These are phyloP conservation scores for Bruguiera sexangula DNA, from an alignment of 345 rosid genomes.

Conservation along the genomic window DNA sequence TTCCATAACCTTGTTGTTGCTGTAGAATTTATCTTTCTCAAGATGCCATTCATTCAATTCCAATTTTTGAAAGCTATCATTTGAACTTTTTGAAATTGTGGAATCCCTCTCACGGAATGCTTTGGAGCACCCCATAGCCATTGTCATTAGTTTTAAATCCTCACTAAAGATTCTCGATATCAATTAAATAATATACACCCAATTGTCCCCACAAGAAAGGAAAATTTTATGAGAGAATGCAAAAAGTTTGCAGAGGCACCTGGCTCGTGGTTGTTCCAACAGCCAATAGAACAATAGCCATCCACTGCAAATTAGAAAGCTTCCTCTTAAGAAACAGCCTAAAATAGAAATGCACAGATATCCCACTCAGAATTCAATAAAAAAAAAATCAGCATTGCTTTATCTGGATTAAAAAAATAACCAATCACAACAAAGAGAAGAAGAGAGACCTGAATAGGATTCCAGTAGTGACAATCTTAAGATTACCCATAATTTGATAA, in stretches of 20 bases:
- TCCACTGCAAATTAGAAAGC: constrained; percentile 76
- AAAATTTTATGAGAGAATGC: not conserved
- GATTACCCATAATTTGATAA: constrained; percentile 96
- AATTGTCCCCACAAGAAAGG: too few species aligned
- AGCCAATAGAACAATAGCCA: constrained; percentile 79
- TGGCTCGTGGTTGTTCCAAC: constrained; percentile 93
- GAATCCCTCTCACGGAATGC: too few species aligned
- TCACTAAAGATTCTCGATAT: too few species aligned
- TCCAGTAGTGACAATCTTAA: constrained; percentile 94
- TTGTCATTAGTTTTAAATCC: too few species aligned
- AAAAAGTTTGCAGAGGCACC: constrained; percentile 29
- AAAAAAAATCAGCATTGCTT: not conserved
- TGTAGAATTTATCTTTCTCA: too few species aligned
- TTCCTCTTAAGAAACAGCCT: constrained; percentile 71
- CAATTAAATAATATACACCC: too few species aligned
- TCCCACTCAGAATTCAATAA: not conserved
- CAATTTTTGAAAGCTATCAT: too few species aligned
- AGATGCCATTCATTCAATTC: too few species aligned
- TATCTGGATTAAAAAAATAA: not conserved
- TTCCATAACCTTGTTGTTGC: not conserved
- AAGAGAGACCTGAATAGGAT: constrained; percentile 66
- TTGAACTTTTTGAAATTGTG: too few species aligned
- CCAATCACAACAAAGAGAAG: not conserved
- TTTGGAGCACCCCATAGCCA: too few species aligned
- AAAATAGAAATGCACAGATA: not conserved